Evolutionary conservation across 2,329 filamentous ascomycete genomes (phyloP).

Genomic region (Cytospora leucostoma): DNA sequence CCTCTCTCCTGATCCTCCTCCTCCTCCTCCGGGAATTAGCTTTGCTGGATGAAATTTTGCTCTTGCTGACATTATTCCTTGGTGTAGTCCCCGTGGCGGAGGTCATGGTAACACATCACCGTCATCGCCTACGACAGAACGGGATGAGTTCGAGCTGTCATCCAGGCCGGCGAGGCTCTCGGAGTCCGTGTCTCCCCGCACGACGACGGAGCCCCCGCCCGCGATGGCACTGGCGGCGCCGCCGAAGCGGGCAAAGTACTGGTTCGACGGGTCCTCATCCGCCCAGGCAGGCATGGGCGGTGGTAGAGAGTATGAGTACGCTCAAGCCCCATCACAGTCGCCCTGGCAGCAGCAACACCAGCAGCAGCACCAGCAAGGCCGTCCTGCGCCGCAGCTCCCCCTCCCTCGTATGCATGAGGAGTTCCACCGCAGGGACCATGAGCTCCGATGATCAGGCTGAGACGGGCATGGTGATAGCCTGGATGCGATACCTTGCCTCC

Average conservation of each 20-base stretch:
- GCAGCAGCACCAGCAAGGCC: slow-evolving; percentile 41
- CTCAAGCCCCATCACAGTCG: slow-evolving; percentile 32
- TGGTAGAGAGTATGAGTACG: slow-evolving; percentile 35
- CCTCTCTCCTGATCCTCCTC: not conserved
- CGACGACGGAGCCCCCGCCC: slow-evolving; percentile 35
- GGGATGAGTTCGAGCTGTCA: slow-evolving; percentile 46
- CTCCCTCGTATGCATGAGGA: slow-evolving; percentile 53
- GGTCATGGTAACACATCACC: slow-evolving; percentile 54
- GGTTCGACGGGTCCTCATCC: slow-evolving; percentile 47
- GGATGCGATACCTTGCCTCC: not conserved
- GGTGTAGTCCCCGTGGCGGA: slow-evolving; percentile 56
- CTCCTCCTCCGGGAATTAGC: not conserved
- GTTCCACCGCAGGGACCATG: slow-evolving; percentile 41
- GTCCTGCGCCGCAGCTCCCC: slow-evolving; percentile 42
- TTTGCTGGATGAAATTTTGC: slow-evolving; percentile 29
- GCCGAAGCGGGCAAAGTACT: slow-evolving; percentile 52
- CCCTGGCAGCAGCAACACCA: slow-evolving; percentile 23
- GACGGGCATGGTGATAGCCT: no score
- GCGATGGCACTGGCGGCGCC: slow-evolving; percentile 38
- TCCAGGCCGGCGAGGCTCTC: slow-evolving; percentile 45
- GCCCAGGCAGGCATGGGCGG: slow-evolving; percentile 36
- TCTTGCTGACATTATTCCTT: slow-evolving; percentile 4
- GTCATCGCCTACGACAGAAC: slow-evolving; percentile 52
- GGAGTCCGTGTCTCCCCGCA: slow-evolving; percentile 51
- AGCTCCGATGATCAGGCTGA: slow-evolving; percentile 33